phyloP scores from a whole-genome alignment of 306 rosid species.

The Fagus crenata region DNA sequence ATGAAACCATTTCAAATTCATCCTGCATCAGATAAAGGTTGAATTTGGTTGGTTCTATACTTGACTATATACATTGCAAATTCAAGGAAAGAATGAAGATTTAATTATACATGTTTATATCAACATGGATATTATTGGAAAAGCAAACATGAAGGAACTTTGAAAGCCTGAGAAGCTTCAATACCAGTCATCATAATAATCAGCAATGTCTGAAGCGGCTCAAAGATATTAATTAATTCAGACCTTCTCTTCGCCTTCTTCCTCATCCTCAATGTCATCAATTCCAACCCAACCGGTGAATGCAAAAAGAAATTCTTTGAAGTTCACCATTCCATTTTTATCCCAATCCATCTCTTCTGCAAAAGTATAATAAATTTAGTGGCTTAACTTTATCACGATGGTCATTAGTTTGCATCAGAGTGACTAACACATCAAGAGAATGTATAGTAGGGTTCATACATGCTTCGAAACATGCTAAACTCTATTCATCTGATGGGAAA shows the following conservation, averaged over 20 bases:
- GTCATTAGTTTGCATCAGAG: not conserved
- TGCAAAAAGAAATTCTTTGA: slow-evolving; percentile 93
- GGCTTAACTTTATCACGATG: not conserved
- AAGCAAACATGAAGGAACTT: slow-evolving; percentile 25
- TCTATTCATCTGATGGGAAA: not conserved
- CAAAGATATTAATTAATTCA: slow-evolving; percentile 21
- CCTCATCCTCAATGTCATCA: slow-evolving; percentile 84
- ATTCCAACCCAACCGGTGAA: slow-evolving; percentile 94
- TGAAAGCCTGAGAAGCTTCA: slow-evolving; percentile 21
- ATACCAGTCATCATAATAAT: slow-evolving; percentile 6
- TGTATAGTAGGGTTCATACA: not conserved
- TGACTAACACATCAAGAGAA: not conserved
- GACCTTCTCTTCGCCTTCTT: slow-evolving; percentile 32
- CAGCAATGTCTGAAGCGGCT: not conserved
- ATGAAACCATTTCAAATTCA: not conserved
- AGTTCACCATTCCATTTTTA: slow-evolving; percentile 95
- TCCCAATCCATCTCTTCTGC: slow-evolving; percentile 99
- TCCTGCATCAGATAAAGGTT: not conserved
- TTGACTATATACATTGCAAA: slow-evolving; percentile 38
- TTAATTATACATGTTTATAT: slow-evolving; percentile 23
- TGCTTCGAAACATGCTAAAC: not conserved
- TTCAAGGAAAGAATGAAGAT: slow-evolving; percentile 20
- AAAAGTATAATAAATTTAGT: slow-evolving; percentile 16
- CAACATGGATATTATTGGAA: slow-evolving; percentile 42
- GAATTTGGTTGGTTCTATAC: slow-evolving; percentile 31